Conservation (phyloP, 2,329 filamentous ascomycete species). For the Ophiobolus disseminans region DNA sequence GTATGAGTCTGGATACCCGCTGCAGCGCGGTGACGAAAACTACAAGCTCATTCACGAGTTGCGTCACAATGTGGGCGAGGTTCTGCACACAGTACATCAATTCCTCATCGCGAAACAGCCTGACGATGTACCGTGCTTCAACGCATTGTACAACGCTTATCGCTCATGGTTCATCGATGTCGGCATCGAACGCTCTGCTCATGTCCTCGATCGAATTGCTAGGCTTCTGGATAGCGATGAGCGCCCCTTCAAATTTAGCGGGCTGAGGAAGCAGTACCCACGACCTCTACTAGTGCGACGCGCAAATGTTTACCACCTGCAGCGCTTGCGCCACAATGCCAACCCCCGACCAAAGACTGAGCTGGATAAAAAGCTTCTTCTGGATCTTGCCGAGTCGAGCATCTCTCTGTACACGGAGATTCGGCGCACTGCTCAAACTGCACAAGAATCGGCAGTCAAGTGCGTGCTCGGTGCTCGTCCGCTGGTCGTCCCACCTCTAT, state of each 20-base stretch:
- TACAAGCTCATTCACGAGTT: conserved; percentile 82
- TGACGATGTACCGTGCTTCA: conserved; percentile 96
- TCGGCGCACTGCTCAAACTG: conserved; percentile 88
- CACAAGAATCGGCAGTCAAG: conserved; percentile 92
- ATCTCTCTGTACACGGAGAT: conserved; percentile 95
- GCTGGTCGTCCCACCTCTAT: conserved; percentile 86
- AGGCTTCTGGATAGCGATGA: conserved; percentile 86
- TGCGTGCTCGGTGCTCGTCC: conserved; percentile 86
- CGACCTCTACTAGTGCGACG: conserved; percentile 89
- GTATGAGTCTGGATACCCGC: conserved; percentile 86
- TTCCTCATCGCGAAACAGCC: conserved; percentile 87
- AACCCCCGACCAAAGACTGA: conserved; percentile 85
- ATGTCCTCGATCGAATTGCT: conserved; percentile 86
- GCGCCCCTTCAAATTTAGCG: conserved; percentile 92
- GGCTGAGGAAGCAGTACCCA: conserved; percentile 89
- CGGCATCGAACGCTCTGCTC: conserved; percentile 92
- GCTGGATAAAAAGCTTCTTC: conserved; percentile 82
- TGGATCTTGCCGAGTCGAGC: conserved; percentile 88
- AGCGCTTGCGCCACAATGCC: conserved; percentile 93
- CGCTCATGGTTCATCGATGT: conserved; percentile 97
- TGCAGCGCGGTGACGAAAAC: conserved; percentile 64
- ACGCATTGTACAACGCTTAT: conserved; percentile 88
- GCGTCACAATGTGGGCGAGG: conserved; percentile 78
- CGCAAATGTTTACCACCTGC: conserved; percentile 92
- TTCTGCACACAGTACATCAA: conserved; percentile 81